Evolutionary conservation across 1,284 basidiomycete genomes (phyloP).

Genomic region (Puccinia coronata): DNA sequence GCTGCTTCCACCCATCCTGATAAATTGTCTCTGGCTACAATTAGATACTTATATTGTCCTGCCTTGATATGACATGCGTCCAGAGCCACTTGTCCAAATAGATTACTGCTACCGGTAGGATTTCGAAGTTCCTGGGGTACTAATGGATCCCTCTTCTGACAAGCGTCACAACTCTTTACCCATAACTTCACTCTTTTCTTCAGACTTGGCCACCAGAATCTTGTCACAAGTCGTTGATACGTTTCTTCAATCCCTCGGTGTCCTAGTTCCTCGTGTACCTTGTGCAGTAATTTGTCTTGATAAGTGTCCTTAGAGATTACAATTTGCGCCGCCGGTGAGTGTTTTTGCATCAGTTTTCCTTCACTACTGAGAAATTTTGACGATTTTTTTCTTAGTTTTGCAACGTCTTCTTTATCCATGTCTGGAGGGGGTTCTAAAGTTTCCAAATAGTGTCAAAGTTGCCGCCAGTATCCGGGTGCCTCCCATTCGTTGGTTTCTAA

Average conservation of each 20-base stretch:
- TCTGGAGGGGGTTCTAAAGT: not conserved
- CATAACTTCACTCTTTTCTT: slow-evolving; percentile 9
- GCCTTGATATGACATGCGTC: slow-evolving; percentile 39
- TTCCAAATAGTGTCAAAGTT: not conserved
- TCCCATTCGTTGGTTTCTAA: not conserved
- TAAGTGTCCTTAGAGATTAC: not conserved
- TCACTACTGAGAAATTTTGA: not conserved
- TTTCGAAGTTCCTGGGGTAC: not conserved
- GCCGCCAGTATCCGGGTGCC: not conserved
- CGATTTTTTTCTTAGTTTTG: not conserved
- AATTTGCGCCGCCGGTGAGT: not conserved
- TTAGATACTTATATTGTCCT: slow-evolving; percentile 17
- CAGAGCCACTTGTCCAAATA: slow-evolving; percentile 18
- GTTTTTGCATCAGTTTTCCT: not conserved
- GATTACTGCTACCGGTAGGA: not conserved
- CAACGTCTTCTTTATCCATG: not conserved
- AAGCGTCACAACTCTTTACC: slow-evolving; percentile 4
- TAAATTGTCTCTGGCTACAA: slow-evolving; percentile 47
- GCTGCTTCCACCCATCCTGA: slow-evolving; percentile 42
- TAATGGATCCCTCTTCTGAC: not conserved
- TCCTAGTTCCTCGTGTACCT: not conserved
- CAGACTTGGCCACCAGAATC: slow-evolving; percentile 32
- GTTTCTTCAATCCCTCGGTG: slow-evolving; percentile 1
- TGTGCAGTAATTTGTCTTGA: not conserved
- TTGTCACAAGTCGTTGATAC: not conserved